These are phyloP conservation scores for Yamadazyma nakazawae DNA, from an alignment of 805 yeast genomes.

Conservation along the genomic window DNA sequence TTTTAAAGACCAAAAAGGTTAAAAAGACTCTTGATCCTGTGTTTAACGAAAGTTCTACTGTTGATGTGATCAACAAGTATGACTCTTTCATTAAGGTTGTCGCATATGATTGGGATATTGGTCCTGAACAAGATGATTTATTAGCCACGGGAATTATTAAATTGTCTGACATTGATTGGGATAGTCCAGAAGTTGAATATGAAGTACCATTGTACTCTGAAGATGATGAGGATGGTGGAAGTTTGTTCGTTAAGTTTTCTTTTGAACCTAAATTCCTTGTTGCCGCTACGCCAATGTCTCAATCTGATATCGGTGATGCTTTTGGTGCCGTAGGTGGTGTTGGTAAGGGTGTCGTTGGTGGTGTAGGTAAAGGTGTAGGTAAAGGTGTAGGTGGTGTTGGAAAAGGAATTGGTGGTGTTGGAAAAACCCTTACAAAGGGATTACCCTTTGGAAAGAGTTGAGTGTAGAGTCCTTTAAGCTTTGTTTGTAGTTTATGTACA, in stretches of 20 bases:
- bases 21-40: constrained; percentile 90
- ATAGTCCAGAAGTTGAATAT: constrained; percentile 50
- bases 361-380: constrained; percentile 43
- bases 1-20: constrained; percentile 71
- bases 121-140: constrained; percentile 78
- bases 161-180: constrained; percentile 40
- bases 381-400: constrained; percentile 33
- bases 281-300: constrained; percentile 30
- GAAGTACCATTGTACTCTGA: constrained; percentile 52
- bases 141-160: constrained; percentile 64
- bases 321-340: constrained; percentile 46
- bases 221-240: constrained; percentile 59
- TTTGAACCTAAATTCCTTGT: constrained; percentile 73
- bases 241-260: constrained; percentile 51
- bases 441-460: constrained; percentile 28
- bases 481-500: constrained; percentile 8
- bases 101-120: constrained; percentile 90
- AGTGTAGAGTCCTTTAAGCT: neutral
- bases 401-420: constrained; percentile 33
- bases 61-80: constrained; percentile 58
- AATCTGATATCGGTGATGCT: constrained; percentile 23
- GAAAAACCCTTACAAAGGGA: constrained; percentile 34
- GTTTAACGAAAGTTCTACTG: constrained; percentile 70
- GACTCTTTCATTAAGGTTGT: constrained; percentile 56
- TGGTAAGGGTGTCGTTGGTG: constrained; percentile 36